Evolutionary conservation across 2,329 filamentous ascomycete species (phyloP), one percentile per base, ranked within the genome.

Genomic region (Pestalotiopsis sp.): DNA sequence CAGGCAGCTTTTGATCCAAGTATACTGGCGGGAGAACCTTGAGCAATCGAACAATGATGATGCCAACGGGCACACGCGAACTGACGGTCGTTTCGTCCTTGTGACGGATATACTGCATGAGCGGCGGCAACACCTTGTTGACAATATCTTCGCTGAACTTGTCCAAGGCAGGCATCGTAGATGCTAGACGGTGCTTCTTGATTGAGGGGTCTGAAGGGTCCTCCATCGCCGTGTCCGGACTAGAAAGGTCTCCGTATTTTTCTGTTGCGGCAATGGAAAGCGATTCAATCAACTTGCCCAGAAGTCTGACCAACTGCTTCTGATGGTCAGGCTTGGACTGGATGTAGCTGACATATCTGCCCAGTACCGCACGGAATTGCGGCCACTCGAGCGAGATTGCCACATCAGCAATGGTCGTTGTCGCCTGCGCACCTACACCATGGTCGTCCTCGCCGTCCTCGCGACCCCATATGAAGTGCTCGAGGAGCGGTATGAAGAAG

Each of bases 71-170:
- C 41, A 98, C 92, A 78, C 96, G 93, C 66, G 96, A 89, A 81
- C 95, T 97, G 79, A 99, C 95, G 64, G 94, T 95, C 1, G 94
- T 91, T 78, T 99, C 96, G 72, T 98, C 93, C 79, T 98, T 98
- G 75, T 97, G 91, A 75, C 98, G 95, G 36, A 98, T 87, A 77
- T 97, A 96, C 60, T 90, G 89, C n/a, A 91, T 87, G 39, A 99
- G 82, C 20, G 92, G 89, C 0, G 95, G 94, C 49, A 97, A 82
- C 74, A 97, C 92, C 70, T 91, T 90, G 23, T 89, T 88, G 56
- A 89, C 87, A 66, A 98, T 84, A 73, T 97, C 94, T 1, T 88
- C 85, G 17, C 88, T 84, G 41, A 97, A 84, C 78, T 93, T 93
- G 11, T 89, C 82, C 70, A 87, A 80, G 41, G 86, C 85, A 0